Conservation (phyloP, 2,329 filamentous ascomycete genomes). For the Septoria linicola region DNA sequence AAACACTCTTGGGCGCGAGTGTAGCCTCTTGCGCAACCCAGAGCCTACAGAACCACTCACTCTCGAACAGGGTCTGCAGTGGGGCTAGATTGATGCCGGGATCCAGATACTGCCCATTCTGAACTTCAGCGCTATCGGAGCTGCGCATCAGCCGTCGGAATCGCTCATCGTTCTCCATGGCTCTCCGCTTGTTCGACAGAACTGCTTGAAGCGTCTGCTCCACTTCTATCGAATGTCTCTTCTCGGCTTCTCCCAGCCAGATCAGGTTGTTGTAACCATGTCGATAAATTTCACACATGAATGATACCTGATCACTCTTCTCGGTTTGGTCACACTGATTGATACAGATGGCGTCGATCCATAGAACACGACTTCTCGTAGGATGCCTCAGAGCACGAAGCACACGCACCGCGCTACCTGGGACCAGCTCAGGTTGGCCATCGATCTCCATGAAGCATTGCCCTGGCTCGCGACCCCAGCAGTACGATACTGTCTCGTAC, state of each 20-base stretch:
- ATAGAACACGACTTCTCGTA: not conserved
- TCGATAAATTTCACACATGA: conserved; percentile 12
- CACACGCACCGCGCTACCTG: not conserved
- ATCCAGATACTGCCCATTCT: not conserved
- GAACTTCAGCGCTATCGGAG: not conserved
- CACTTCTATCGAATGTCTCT: not conserved
- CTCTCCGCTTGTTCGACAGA: not conserved
- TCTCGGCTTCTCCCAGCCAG: conserved; percentile 8
- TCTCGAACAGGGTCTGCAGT: not conserved
- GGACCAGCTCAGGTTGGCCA: not conserved
- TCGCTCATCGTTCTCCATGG: not conserved
- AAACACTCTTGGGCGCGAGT: not conserved
- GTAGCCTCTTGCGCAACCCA: conserved; percentile 17
- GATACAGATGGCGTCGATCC: conserved; percentile 17
- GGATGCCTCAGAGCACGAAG: not conserved
- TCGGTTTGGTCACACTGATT: conserved; percentile 8
- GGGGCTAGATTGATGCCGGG: not conserved
- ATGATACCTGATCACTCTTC: not conserved
- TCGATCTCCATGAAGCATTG: not conserved
- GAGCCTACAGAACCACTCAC: conserved; percentile 13
- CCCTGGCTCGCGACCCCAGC: conserved; percentile 6
- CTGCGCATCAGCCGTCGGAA: not conserved
- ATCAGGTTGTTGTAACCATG: conserved; percentile 3
- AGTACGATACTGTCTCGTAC: conserved; percentile 16
- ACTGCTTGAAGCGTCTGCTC: not conserved